These are phyloP conservation scores for Coniella lustricola DNA, from an alignment of 2,329 filamentous ascomycete genomes.

Conservation along the genomic window DNA sequence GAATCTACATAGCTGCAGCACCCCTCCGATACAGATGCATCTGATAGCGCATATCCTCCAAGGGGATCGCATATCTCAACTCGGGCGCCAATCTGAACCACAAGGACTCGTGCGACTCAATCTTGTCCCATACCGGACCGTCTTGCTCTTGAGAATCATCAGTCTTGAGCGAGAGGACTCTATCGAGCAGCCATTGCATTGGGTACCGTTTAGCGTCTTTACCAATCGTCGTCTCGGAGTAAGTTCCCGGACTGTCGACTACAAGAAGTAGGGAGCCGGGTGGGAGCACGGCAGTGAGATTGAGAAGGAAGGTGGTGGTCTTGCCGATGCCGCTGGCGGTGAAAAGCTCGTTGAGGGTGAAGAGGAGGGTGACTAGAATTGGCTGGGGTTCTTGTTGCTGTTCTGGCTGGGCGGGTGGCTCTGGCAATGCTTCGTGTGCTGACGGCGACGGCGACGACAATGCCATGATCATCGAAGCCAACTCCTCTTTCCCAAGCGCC, in stretches of 20 bases:
- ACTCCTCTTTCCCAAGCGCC: slow-evolving; percentile 26
- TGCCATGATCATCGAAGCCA: slow-evolving; percentile 31
- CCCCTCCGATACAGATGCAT: slow-evolving; percentile 65
- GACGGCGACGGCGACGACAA: neutral
- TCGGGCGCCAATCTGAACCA: slow-evolving; percentile 73
- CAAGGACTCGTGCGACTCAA: slow-evolving; percentile 66
- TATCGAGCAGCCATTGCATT: slow-evolving; percentile 88
- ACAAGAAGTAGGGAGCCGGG: slow-evolving; percentile 67
- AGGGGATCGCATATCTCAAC: slow-evolving; percentile 70
- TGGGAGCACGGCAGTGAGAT: slow-evolving; percentile 52
- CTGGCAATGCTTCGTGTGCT: too few species aligned
- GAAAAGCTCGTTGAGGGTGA: slow-evolving; percentile 95
- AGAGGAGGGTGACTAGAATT: slow-evolving; percentile 72
- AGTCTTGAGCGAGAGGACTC: slow-evolving; percentile 73
- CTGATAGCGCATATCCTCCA: slow-evolving; percentile 96
- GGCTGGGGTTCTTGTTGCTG: neutral
- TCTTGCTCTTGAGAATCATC: slow-evolving; percentile 56
- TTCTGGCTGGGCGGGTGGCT: too few species aligned
- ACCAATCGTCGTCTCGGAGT: slow-evolving; percentile 72
- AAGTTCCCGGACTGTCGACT: slow-evolving; percentile 88
- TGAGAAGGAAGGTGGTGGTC: slow-evolving; percentile 70
- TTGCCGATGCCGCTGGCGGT: slow-evolving; percentile 62
- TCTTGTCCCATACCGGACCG: slow-evolving; percentile 57
- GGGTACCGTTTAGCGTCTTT: slow-evolving; percentile 64
- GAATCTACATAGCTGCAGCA: too few species aligned